Evolutionary conservation across 345 rosid species (phyloP).

Genomic region (Bruguiera sexangula): DNA sequence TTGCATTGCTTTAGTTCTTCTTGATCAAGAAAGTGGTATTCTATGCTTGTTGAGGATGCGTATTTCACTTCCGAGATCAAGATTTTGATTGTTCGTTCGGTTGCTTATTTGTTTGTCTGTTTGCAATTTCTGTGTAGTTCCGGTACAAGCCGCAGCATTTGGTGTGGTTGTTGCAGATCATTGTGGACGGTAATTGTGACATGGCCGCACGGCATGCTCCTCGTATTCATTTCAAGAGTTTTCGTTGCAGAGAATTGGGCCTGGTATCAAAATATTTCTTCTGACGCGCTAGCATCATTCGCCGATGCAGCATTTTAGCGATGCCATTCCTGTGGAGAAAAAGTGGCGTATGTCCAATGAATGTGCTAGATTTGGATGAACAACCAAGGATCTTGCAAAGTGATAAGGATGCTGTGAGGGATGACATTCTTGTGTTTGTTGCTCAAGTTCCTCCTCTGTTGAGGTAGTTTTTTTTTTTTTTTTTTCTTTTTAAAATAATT

Average conservation of each 20-base stretch:
- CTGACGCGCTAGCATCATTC: too few relatives aligned
- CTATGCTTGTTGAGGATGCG: too few relatives aligned
- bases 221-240: conserved; percentile 91
- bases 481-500: too few relatives aligned
- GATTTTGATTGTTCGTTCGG: not conserved
- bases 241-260: conserved; percentile 92
- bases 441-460: conserved; percentile 75
- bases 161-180: conserved; percentile 34
- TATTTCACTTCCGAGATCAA: too few relatives aligned
- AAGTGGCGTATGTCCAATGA: too few relatives aligned
- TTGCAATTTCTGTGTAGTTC: conserved; percentile 41
- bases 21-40: not conserved
- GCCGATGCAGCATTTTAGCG: not conserved
- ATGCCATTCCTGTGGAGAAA: not conserved
- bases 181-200: conserved; percentile 6
- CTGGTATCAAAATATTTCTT: conserved; percentile 24
- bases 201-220: conserved; percentile 92
- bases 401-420: conserved; percentile 81
- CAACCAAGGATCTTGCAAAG: conserved; percentile 52
- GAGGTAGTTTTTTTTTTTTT: not conserved
- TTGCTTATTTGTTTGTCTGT: not conserved
- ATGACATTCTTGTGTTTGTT: conserved; percentile 77
- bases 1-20: not conserved
- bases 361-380: conserved; percentile 47
- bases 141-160: conserved; percentile 90